Evolutionary conservation across 148 eudicot genomes (phyloP).

Genomic region (Drosera capensis): DNA sequence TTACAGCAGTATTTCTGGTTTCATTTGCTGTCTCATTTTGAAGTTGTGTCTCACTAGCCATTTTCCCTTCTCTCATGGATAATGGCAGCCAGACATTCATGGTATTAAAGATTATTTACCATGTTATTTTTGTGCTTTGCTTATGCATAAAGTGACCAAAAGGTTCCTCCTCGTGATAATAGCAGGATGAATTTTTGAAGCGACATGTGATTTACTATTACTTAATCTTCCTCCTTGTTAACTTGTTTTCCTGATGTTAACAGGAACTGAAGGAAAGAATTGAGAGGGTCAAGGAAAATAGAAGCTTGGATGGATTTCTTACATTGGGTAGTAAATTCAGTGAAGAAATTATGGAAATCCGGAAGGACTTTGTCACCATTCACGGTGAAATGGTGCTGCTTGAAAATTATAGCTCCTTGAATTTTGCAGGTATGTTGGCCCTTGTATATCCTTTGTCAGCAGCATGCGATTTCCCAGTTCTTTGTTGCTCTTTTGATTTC

Average conservation of each 20-base stretch:
- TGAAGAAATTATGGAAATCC: constrained; percentile 79
- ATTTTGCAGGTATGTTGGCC: constrained; percentile 68
- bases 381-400: constrained; percentile 98
- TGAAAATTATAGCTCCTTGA: constrained; percentile 86
- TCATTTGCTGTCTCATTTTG: too few species aligned
- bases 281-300: constrained; percentile 41
- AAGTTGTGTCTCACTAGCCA: too few species aligned
- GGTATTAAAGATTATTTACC: too few species aligned
- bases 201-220: neutral
- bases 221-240: constrained; percentile 4
- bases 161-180: too few species aligned
- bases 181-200: neutral
- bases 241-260: neutral
- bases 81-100: too few species aligned
- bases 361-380: constrained; percentile 74
- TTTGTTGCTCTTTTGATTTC: too few species aligned
- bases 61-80: too few species aligned
- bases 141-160: too few species aligned
- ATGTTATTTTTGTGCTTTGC: too few species aligned
- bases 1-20: too few species aligned
- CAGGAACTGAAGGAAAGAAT: constrained; percentile 87
- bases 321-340: constrained; percentile 59
- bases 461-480: neutral
- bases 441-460: constrained; percentile 2
- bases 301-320: constrained; percentile 35